Evolutionary conservation across 1,139 yeast species (phyloP), one percentile per base, ranked within the genome.

Genomic region (Suhomyces bolitotheri): DNA sequence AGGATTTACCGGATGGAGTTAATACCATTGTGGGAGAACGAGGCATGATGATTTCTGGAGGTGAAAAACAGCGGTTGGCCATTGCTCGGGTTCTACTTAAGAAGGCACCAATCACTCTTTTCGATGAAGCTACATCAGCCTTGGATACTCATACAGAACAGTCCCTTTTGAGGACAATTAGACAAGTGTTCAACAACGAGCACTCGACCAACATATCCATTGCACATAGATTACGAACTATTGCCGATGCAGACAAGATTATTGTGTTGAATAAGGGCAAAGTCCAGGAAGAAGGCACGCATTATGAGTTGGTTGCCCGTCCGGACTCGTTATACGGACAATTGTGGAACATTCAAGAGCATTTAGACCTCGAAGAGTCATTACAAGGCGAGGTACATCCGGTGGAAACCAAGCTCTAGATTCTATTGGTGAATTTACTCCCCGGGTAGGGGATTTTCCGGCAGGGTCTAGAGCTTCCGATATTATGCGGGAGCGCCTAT

Each of bases 31-130:
- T 92, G n/a, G 99, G 99, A 33, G 99, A 94, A 60, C 71, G 99
- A 49, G 98, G 99, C 15, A 74, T 92, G 75, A 92, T 92, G 98
- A 89, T 92, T 31, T 88, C 97, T 8, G 98, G 99, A 10, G 99
- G 99, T 39, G 98, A 92, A 59, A 90, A 94, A 57, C 99, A 92
- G 60, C 71, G 99, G 44, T 69, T 92, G 36, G 98, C 98, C 0
- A 88, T 92, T 49, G 94, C 97, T 1, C 71, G 99, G 47, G 78
- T 92, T 13, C 62, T 92, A 30, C 65, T 92, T 49, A 94, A 94
- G 61, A 72, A 77, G 44, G 80, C 97, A 0, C 94, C 95, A 11
- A 87, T 94, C 36, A 85, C 95, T 41, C 92, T 94, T 58, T 89
- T 92, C 47, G 98, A 94, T 56, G 98, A 92, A 57, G 97, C 97